A percentile compares a stretch with the other conserved stretches of the same genome.
These are phyloP conservation scores for Exophiala viscosa DNA, from an alignment of 2,329 filamentous ascomycete species.

Conservation along the genomic window DNA sequence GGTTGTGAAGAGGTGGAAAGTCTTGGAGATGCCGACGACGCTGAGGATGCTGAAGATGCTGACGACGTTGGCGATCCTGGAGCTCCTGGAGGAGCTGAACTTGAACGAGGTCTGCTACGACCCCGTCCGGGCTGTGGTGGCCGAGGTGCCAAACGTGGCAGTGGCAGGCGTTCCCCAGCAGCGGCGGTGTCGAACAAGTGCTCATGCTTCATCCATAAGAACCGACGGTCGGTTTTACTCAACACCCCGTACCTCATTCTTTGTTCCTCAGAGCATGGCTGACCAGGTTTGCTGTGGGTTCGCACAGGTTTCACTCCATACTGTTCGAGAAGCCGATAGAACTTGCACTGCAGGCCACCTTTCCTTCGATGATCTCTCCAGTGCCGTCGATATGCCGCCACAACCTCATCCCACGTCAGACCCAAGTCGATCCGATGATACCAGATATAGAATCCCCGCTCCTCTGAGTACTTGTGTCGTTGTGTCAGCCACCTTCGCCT, in stretches of 20 bases:
- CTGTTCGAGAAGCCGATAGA: constrained; percentile 46
- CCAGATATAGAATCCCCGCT: constrained; percentile 50
- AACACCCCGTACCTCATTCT: constrained; percentile 40
- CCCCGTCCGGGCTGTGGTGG: too few species aligned
- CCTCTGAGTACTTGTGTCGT: constrained; percentile 41
- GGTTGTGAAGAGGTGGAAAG: too few species aligned
- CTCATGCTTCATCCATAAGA: constrained; percentile 10
- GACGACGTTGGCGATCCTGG: too few species aligned
- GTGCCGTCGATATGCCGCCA: constrained; percentile 42
- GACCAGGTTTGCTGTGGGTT: constrained; percentile 34
- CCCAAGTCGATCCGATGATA: constrained; percentile 46
- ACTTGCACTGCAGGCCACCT: constrained; percentile 49
- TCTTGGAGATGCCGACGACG: too few species aligned
- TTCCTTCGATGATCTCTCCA: constrained; percentile 41
- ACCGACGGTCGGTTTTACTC: constrained; percentile 39
- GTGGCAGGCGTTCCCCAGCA: too few species aligned
- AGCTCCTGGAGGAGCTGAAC: too few species aligned
- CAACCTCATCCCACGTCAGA: constrained; percentile 46
- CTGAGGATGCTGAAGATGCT: too few species aligned
- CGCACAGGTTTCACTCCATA: constrained; percentile 44
- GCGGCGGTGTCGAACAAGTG: neutral
- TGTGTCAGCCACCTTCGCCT: too few species aligned
- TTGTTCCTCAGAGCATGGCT: constrained; percentile 13
- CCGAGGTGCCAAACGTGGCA: too few species aligned
- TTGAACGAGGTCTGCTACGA: too few species aligned